Conservation (phyloP, 257 asterid genomes). For the Ilex aquifolium region DNA sequence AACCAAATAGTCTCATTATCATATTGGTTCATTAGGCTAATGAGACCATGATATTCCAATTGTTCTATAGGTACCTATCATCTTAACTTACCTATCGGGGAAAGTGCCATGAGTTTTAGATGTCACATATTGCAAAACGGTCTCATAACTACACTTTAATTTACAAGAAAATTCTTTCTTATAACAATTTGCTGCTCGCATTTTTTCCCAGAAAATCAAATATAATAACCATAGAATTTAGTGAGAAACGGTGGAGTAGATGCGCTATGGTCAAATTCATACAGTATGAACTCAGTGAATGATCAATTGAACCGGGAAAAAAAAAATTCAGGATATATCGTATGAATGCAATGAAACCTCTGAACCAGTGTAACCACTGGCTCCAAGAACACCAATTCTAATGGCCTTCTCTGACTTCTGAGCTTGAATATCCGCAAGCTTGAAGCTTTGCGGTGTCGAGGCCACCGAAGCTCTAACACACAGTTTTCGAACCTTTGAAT, state of each 20-base stretch:
- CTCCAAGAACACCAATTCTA: slow-evolving; percentile 80
- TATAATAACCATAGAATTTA: background rate
- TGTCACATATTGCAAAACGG: too few relatives aligned
- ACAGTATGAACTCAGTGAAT: background rate
- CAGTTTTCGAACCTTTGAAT: slow-evolving; percentile 22
- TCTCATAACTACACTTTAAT: too few relatives aligned
- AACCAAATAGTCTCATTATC: too few relatives aligned
- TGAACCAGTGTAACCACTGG: slow-evolving; percentile 86
- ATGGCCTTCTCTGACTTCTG: slow-evolving; percentile 15
- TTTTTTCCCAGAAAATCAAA: background rate
- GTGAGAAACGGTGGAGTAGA: too few relatives aligned
- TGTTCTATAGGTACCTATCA: too few relatives aligned
- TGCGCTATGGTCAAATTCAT: too few relatives aligned
- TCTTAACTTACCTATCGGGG: too few relatives aligned
- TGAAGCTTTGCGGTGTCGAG: slow-evolving; percentile 26
- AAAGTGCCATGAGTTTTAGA: too few relatives aligned
- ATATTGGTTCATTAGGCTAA: too few relatives aligned
- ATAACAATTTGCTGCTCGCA: too few relatives aligned
- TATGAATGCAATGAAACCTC: slow-evolving; percentile 36
- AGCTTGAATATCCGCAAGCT: slow-evolving; percentile 31
- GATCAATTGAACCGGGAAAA: background rate
- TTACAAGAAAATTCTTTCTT: too few relatives aligned
- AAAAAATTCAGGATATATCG: background rate
- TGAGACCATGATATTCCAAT: too few relatives aligned
- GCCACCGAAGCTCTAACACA: slow-evolving; percentile 49